Evolutionary conservation across 139 green algal species (phyloP), one percentile per base, ranked within the genome.

Genomic region (Micractinium conductrix): DNA sequence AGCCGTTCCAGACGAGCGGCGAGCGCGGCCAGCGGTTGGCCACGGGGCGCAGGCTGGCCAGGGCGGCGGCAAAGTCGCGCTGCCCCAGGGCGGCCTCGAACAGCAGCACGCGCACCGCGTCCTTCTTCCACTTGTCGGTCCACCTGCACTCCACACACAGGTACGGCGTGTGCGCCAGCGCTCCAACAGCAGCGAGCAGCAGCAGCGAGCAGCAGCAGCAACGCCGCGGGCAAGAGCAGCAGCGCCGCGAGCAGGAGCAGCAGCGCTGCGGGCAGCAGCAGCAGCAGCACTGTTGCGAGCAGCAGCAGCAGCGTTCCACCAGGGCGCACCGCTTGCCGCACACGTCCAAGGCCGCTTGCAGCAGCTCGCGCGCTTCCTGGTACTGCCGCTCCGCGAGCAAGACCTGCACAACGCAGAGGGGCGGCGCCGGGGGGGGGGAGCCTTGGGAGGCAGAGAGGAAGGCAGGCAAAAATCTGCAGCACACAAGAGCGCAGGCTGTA

Each of bases 1-100:
- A 96, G 24, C 84, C 76, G 73, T 92, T 94, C 93, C 93, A 96
- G 0, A 90, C 86, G 8, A 70, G 60, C 5, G 55, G 43, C 44
- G 86, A 91, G 86, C 85, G 68, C 0, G 93, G 90, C 88, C 89
- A 93, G 53, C 72, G 72, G 21, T 50, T 40, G 0, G 45, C 53
- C 19, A 85, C 74, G 30, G 58, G 42, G 42, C 85, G 86, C 33
- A 93, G 45, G 30, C 72, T 44, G 28, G 45, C 42, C 69, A 91
- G 60, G 28, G 88, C 89, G 0, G 8, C 80, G 2, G 44, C 33
- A 37, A 84, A 73, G 33, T 87, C 78, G 7, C 78, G 67, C 76
- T 37, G 35, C 0, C 62, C 84, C 53, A 87, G 48, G 24, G 74
- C 69, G 0, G 83, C 82, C 80, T 91, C 85, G 0, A 62, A 87